Conservation (phyloP, 176 grass and related monocot species). For the Oryza officinalis region DNA sequence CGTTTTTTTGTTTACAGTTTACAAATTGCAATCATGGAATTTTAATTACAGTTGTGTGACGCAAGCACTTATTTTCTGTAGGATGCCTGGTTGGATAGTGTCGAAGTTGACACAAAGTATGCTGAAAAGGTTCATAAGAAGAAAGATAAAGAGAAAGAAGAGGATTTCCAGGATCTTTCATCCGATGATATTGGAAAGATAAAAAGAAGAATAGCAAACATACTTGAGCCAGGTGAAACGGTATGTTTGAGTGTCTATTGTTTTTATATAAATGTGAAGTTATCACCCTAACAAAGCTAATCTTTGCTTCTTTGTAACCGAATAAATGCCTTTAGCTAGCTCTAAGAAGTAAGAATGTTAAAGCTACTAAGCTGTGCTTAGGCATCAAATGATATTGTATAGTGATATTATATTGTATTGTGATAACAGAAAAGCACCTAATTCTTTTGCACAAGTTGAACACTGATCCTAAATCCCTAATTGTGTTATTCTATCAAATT, state of each 20-base stretch:
- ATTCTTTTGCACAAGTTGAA: background rate
- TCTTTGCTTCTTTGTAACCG: background rate
- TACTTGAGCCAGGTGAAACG: slow-evolving; percentile 84
- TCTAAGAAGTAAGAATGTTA: background rate
- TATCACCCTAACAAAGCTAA: background rate
- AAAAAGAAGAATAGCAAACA: slow-evolving; percentile 83
- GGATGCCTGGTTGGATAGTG: slow-evolving; percentile 94
- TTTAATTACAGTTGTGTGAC: slow-evolving; percentile 16
- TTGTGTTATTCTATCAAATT: background rate
- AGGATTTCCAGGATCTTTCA: slow-evolving; percentile 81
- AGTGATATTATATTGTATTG: too few species aligned
- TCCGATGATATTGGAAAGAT: slow-evolving; percentile 85
- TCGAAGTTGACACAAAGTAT: slow-evolving; percentile 60
- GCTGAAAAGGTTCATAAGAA: slow-evolving; percentile 51
- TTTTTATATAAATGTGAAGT: background rate
- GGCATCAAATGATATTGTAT: background rate
- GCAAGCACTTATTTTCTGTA: slow-evolving; percentile 37
- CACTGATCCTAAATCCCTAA: background rate
- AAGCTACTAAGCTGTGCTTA: background rate
- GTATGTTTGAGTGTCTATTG: slow-evolving; percentile 46
- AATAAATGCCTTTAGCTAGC: background rate
- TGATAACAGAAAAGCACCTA: background rate
- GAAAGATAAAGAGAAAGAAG: slow-evolving; percentile 49
- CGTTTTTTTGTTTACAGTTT: slow-evolving; percentile 14
- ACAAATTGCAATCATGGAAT: background rate